A percentile compares a stretch with the other conserved stretches of the same genome.
Evolutionary conservation across 2,329 filamentous ascomycete genomes (phyloP).

Genomic region (Talaromyces albobiverticillius): DNA sequence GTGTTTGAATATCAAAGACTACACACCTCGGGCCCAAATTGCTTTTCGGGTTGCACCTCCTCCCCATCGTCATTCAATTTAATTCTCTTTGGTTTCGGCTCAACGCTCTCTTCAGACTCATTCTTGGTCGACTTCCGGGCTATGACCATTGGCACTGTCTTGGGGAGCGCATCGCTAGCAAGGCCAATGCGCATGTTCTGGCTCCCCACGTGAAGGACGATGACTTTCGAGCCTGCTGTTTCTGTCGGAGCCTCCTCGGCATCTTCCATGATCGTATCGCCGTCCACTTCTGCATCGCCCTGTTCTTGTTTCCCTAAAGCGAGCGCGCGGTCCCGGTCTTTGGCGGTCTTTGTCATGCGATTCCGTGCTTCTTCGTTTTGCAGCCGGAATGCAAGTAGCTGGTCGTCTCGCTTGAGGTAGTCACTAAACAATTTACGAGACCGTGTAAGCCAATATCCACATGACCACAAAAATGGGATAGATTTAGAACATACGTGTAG

Average conservation of each 20-base stretch:
- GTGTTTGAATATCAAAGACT: background rate
- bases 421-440: conserved; percentile 64
- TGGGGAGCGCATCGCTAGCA: conserved; percentile 91
- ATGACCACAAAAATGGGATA: background rate
- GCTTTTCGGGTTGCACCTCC: conserved; percentile 62
- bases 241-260: conserved; percentile 56
- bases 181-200: conserved; percentile 93
- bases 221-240: conserved; percentile 80
- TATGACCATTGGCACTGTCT: conserved; percentile 89
- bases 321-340: conserved; percentile 81
- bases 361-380: conserved; percentile 85
- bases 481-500: conserved; percentile 67
- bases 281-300: conserved; percentile 56
- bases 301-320: conserved; percentile 61
- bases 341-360: conserved; percentile 77
- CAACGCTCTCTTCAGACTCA: conserved; percentile 75
- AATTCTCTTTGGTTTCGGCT: conserved; percentile 69
- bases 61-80: conserved; percentile 55
- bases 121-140: conserved; percentile 74
- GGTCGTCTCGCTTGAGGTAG: conserved; percentile 97
- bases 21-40: conserved; percentile 80
- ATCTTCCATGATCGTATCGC: conserved; percentile 56
- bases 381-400: conserved; percentile 82
- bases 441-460: background rate
- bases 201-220: conserved; percentile 92